Base-by-base conservation (phyloP, 1,284 basidiomycete species). In the Boletus sp. region DNA sequence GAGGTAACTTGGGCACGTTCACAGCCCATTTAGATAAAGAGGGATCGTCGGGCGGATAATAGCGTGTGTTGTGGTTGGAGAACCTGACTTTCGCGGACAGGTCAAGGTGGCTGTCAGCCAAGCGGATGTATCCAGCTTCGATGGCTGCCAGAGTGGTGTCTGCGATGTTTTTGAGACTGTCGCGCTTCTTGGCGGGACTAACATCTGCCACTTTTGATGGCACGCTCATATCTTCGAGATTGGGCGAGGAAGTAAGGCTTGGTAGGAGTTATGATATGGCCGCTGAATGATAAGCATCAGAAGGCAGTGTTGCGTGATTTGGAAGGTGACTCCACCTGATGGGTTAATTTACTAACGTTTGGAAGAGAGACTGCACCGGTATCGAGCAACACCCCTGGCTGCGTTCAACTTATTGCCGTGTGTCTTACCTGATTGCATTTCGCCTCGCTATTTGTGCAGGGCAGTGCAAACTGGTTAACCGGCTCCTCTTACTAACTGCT, bases 61-160 rank as follows among this genome's bases (percentile, higher is more conserved):
- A 73, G 26, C 58, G 60, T 0, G 76, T 77, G 41, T 69, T 65
- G 41, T 67, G 65, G 36, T 68, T 66, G 19, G 70, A 69, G 32
- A 60, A 55, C 25, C 58, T 55, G 39, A 69, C 50, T 41, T 62
- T 54, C 1, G 61, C 62, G 13, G 59, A 59, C 32, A 77, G 54
- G 52, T 69, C 68, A 50, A 68, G 57, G 35, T 58, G 39, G 3
- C 39, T 44, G 49, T 55, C 45, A 5, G 49, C 50, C n/a, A 58
- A 29, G 37, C 53, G 57, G 46, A 65, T 55, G 5, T 53, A 51
- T 22, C 67, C 68, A 13, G 51, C 46, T 36, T 64, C 49, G 38
- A 70, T 62, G 17, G 59, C 61, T 29, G 45, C 27, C 8, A 69
- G 48, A 16, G 67, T 70, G 14, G 59, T 44, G 16, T 65, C 58